Base-by-base conservation (phyloP, 108 stramenopile genomes). In the Licmophora abbreviata region DNA sequence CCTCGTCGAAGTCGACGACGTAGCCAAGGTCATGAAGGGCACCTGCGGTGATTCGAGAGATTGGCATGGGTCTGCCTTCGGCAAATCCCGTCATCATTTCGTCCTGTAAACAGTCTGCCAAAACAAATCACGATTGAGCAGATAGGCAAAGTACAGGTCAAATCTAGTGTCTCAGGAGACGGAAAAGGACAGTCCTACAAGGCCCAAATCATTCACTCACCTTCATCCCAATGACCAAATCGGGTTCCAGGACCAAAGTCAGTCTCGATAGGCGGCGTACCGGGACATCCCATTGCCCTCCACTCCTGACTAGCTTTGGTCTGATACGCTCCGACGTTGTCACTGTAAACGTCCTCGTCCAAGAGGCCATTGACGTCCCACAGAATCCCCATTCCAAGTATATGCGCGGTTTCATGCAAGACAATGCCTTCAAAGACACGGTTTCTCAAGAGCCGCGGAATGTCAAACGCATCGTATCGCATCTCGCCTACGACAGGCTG, bases 381-480 rank as follows among this genome's bases (percentile, higher is more conserved):
- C 15, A 35, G n/a, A 20, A 12, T 17, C 29, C 50, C 50, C 14
- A 29, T 2, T 20, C 50, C 50, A 25, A 51, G 17, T 1, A 51
- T 32, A 36, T 51, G 50, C 29, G 31, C 50, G 20, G 34, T 14
- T 33, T 51, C 50, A 32, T 51, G 50, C 1, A 51, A 20, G 18
- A 51, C 34, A 20, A 51, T 32, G 3, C n/a, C 4, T 36, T 14
- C 12, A 20, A 29, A 51, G 2, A 4, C 4, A 2, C 45, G 23
- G 25, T 23, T 4, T 20, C n/a, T 24, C 2, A 26, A 24, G 23
- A 46, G 3, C 1, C 4, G 24, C n/a, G 22, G 24, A 26, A 46
- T 26, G 45, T 46, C 24, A 3, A 1, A 3, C 24, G 2, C 6
- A 26, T 46, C 45, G 25, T 24, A 46, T 4, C 3, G 28, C 4